Conservation (phyloP, 164 flowering plant genomes). For the Magnolia officinalis region DNA sequence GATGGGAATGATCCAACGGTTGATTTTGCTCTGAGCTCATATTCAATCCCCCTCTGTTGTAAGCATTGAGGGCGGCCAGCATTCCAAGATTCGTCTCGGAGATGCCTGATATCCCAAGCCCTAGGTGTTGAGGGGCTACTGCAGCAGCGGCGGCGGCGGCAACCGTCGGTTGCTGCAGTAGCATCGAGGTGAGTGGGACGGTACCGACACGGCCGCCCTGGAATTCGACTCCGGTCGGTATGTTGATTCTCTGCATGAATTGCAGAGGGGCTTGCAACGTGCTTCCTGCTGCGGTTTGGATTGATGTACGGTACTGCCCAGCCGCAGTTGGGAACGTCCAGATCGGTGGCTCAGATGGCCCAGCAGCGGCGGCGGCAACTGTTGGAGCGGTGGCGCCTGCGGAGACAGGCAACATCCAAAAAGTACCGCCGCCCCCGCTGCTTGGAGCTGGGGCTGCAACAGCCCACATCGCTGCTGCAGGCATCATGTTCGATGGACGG, state of each 20-base stretch:
- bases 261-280: slow-evolving; percentile 54
- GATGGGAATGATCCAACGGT: slow-evolving; percentile 42
- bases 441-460: slow-evolving; percentile 48
- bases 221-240: slow-evolving; percentile 41
- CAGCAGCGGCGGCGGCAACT: slow-evolving; percentile 14
- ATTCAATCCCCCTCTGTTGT: slow-evolving; percentile 39
- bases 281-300: slow-evolving; percentile 16
- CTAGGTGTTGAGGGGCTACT: slow-evolving; percentile 45
- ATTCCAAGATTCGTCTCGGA: slow-evolving; percentile 70
- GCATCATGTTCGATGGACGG: slow-evolving; percentile 35
- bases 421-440: slow-evolving; percentile 41
- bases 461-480: slow-evolving; percentile 68
- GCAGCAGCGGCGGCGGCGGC: slow-evolving; percentile 11
- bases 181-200: slow-evolving; percentile 57
- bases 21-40: slow-evolving; percentile 47
- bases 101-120: slow-evolving; percentile 50
- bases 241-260: slow-evolving; percentile 59
- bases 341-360: slow-evolving; percentile 39
- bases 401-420: slow-evolving; percentile 69
- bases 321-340: slow-evolving; percentile 58
- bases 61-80: slow-evolving; percentile 73
- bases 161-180: slow-evolving; percentile 29
- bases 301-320: slow-evolving; percentile 20
- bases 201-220: slow-evolving; percentile 38
- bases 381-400: slow-evolving; percentile 26